Conservation (phyloP, 495 filamentous ascomycete species). For the Penicillium maclennaniae region DNA sequence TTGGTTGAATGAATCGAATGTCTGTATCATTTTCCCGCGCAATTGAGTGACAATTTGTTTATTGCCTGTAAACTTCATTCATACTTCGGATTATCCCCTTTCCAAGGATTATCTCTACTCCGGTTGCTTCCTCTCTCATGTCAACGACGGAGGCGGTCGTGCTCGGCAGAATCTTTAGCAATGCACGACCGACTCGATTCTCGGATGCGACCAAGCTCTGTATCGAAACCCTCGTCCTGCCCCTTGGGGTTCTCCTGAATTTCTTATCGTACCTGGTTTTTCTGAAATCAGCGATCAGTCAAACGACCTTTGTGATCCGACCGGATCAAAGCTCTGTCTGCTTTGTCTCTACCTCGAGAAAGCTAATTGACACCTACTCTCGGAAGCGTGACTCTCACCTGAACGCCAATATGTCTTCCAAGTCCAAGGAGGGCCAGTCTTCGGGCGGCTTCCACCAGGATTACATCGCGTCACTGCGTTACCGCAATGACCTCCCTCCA, state of each 20-base stretch:
- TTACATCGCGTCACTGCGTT: conserved; percentile 91
- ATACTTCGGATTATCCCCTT: not conserved
- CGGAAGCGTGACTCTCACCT: not conserved
- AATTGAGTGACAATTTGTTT: not conserved
- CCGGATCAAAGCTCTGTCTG: not conserved
- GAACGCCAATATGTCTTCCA: conserved; percentile 28
- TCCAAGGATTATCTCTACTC: not conserved
- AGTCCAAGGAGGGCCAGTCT: conserved; percentile 41
- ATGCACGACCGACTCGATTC: not conserved
- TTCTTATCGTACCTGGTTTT: not conserved
- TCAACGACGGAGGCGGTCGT: conserved; percentile 4
- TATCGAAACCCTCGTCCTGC: not conserved
- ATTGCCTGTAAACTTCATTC: not conserved
- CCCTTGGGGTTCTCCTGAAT: not conserved
- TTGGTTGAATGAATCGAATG: not conserved
- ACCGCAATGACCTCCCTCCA: conserved; percentile 89
- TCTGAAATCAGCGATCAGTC: not conserved
- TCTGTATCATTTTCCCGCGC: not conserved
- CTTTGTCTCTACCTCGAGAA: not conserved
- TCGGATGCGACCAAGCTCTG: not conserved
- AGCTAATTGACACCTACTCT: not conserved
- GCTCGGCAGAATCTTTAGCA: conserved; percentile 3
- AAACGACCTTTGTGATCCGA: not conserved
- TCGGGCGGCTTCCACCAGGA: conserved; percentile 80
- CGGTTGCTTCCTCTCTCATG: not conserved